Evolutionary conservation across 192 early-diverging fungal species (phyloP), one percentile per base, ranked within the genome.

Genomic region (Globomyces pollinis-pini): DNA sequence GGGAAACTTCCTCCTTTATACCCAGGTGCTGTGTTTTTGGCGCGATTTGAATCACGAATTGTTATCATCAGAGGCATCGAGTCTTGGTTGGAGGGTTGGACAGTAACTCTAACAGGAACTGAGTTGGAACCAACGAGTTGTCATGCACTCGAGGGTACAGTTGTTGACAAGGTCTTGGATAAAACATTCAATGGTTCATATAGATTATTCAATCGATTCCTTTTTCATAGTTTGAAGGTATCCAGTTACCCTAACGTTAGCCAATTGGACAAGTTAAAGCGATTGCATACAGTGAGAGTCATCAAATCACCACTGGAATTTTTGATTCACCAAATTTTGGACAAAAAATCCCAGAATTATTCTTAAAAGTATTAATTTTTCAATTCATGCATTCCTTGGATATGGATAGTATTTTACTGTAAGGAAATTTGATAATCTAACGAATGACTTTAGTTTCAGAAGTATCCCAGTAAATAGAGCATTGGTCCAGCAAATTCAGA

Each of bases 111-210:
- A 0, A 55, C 61, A 1, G 70, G 70, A 1, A 38, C 65, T 1
- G 74, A 76, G 43, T 50, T 73, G 51, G 65, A 70, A 30, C 68
- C 68, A 2, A 76, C 74, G 3, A 68, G 65, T 50, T 76, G 74
- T 43, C 74, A 76, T 50, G 65, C 68, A 29, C 41, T 66, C 0
- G 74, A 76, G 45, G 64, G 67, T 3, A 51, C 69, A 8, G 60
- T 58, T 4, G 52, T 76, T n/a, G 74, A 76, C 20, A 43, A 59
- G 15, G 50, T 73, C 16, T 21, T 64, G 20, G 67, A 70, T 21
- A 35, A 24, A 36, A 55, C 54, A 2, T 56, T 60, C 9, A 49
- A 60, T 4, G 52, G 54, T 1, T 58, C 61, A 47, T 26, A 47
- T 47, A 4, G n/a, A n/a, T n/a, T 34, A 18, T 51, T 30, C 7